Conservation (phyloP, 495 filamentous ascomycete species). For the Aspergillus biplanus region DNA sequence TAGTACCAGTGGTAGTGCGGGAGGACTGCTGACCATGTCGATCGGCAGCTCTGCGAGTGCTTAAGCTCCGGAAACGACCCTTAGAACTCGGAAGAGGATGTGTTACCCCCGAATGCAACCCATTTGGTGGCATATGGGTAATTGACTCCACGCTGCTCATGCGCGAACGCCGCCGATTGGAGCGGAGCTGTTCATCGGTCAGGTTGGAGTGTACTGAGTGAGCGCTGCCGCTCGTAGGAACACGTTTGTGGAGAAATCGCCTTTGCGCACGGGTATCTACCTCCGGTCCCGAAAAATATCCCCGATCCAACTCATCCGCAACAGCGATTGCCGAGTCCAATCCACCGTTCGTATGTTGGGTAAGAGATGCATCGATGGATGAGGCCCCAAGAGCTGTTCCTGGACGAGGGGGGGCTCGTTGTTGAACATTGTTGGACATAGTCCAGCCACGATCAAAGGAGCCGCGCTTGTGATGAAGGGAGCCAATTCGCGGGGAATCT, state of each 20-base stretch:
- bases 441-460: constrained; percentile 94
- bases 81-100: constrained; percentile 59
- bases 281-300: constrained; percentile 93
- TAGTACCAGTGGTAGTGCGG: constrained; percentile 55
- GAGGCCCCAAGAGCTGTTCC: constrained; percentile 40
- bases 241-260: constrained; percentile 82
- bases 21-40: constrained; percentile 46
- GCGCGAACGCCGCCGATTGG: constrained; percentile 72
- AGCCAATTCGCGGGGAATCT: constrained; percentile 28
- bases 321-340: constrained; percentile 34
- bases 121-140: constrained; percentile 42
- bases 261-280: constrained; percentile 68
- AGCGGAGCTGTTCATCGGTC: constrained; percentile 64
- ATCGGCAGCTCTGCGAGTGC: constrained; percentile 40
- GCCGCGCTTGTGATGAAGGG: constrained; percentile 73
- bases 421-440: constrained; percentile 56
- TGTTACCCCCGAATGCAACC: constrained; percentile 53
- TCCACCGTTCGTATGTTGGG: constrained; percentile 26
- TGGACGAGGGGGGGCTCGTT: constrained; percentile 35
- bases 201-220: constrained; percentile 71
- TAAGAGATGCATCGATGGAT: constrained; percentile 20
- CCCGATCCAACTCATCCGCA: constrained; percentile 74
- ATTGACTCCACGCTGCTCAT: constrained; percentile 73
- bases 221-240: constrained; percentile 52
- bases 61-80: constrained; percentile 51